These are phyloP conservation scores for Somion occarium DNA, from an alignment of 1,284 basidiomycete species.

Conservation along the genomic window DNA sequence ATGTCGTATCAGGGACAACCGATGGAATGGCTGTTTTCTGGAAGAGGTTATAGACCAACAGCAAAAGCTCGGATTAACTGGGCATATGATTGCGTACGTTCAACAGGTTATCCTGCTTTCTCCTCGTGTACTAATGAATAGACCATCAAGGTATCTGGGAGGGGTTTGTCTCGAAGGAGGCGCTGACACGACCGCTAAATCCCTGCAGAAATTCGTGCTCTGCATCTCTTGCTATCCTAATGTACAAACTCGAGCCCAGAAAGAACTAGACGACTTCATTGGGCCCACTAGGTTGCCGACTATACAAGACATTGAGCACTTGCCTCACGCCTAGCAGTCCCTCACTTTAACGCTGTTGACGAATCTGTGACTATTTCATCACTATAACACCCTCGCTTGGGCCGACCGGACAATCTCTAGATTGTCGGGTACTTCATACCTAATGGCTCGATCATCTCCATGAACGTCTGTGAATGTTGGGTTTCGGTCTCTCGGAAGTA, in stretches of 20 bases:
- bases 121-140: neutral
- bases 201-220: conserved; percentile 24
- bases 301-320: conserved; percentile 25
- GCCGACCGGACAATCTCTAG: neutral
- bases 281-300: conserved; percentile 28
- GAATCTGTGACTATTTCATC: neutral
- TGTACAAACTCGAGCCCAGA: conserved; percentile 26
- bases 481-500: neutral
- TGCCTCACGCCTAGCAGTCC: conserved; percentile 26
- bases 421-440: conserved; percentile 3
- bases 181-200: conserved; percentile 7
- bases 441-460: conserved; percentile 4
- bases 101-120: neutral
- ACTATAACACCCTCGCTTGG: neutral
- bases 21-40: conserved; percentile 13
- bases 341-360: conserved; percentile 1
- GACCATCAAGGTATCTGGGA: conserved; percentile 8
- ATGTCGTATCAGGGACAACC: conserved; percentile 6
- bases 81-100: conserved; percentile 11
- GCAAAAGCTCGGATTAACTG: conserved; percentile 6
- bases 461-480: conserved; percentile 3
- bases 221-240: conserved; percentile 27
- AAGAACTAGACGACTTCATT: conserved; percentile 32
- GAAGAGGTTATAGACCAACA: conserved; percentile 10
- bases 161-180: conserved; percentile 9